Base-by-base conservation (phyloP, 2,329 filamentous ascomycete genomes). In the Thelonectria blattea region DNA sequence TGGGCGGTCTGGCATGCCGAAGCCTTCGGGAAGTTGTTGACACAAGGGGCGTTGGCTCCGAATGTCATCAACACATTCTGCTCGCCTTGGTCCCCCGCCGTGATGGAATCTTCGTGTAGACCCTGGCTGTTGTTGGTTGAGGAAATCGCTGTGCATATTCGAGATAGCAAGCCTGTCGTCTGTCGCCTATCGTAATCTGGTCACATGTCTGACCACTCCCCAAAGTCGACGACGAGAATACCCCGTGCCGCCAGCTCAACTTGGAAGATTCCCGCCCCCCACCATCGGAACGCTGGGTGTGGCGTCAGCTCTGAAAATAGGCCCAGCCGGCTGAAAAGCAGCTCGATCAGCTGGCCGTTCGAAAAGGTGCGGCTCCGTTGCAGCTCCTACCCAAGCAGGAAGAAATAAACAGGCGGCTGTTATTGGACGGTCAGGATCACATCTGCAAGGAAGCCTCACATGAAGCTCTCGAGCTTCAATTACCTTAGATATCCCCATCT, bases 1-100 rank as follows among this genome's bases (percentile, higher is more conserved):
- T 2, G 27, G 52, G 49, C 42, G 58, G 58, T 56, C 52, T 60
- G 45, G 47, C 52, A 51, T 60, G 47, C 52, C 58, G 52, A 60
- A 34, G 43, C 24, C 20, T 60, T 45, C 18, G 52, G 57, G 47
- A 52, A 30, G 30, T 46, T 48, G 30, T 42, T 15, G 46, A 27
- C 18, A 46, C 18, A 14, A 14, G 37, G 37, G 12, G n/a, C n/a
- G 37, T 41, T 41, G n/a, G 37, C 27, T 30, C 34, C 34, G 34
- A 14, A 5, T 15, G 15, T 5, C 34, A 15, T 15, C 11, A 7
- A 15, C 3, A 14, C 3, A 37, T 37, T 37, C 11, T 37, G 8
- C 12, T 11, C 34, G 7, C 27, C n/a, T n/a, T 37, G 11, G 34
- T 37, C 12, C 3, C 34, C 34, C 34, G 34, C 34, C 11, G 34